Percentiles rank a stretch among this genome's conserved stretches.
Evolutionary conservation across 371 early-diverging fungal species (phyloP).

Genomic region (Phascolomyces articulosus): DNA sequence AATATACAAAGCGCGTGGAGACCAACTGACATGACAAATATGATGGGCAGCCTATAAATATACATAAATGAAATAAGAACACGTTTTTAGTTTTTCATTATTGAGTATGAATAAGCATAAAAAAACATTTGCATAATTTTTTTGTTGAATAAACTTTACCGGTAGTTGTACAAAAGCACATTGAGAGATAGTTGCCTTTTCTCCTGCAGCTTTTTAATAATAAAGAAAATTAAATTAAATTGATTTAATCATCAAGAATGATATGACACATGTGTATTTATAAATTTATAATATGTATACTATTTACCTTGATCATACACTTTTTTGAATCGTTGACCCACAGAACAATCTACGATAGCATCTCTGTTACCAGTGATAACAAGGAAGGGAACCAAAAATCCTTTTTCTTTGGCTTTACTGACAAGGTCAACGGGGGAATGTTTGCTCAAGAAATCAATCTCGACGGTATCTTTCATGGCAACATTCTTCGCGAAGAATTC

Average conservation of each 20-base stretch:
- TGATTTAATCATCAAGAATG: not conserved
- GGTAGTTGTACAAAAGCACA: constrained; percentile 22
- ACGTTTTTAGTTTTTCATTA: no score
- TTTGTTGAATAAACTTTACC: constrained; percentile 10
- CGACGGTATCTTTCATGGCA: constrained; percentile 33
- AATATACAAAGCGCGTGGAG: constrained; percentile 38
- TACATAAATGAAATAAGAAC: not conserved
- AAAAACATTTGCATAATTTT: not conserved
- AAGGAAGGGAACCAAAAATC: constrained; percentile 32
- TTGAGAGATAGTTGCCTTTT: constrained; percentile 8
- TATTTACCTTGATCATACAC: constrained; percentile 35
- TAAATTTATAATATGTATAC: not conserved
- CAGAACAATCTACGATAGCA: constrained; percentile 23
- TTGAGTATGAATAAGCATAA: no score
- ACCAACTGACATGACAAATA: constrained; percentile 38
- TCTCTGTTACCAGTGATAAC: constrained; percentile 40
- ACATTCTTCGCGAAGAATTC: constrained; percentile 39
- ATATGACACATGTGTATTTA: no score
- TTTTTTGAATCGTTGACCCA: constrained; percentile 26
- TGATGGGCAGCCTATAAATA: constrained; percentile 36
- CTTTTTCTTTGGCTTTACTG: constrained; percentile 18
- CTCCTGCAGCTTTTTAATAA: constrained; percentile 8
- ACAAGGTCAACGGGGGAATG: constrained; percentile 50
- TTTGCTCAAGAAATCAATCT: constrained; percentile 38
- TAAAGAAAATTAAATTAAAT: not conserved